Evolutionary conservation across 2,329 filamentous ascomycete species (phyloP).

Genomic region (Microdochium paspali): DNA sequence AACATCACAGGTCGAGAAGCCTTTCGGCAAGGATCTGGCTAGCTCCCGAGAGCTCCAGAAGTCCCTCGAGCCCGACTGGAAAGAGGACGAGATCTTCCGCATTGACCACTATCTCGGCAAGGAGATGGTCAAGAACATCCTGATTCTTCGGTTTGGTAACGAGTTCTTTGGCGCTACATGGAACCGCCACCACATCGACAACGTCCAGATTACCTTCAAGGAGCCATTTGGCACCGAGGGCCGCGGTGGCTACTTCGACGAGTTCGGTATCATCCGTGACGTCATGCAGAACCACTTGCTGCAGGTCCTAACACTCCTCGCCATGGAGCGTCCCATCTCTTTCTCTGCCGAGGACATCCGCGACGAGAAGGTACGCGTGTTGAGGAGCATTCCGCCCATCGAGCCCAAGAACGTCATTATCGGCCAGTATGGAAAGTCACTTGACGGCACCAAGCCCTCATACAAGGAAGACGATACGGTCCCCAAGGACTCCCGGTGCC

Average conservation of each 20-base stretch:
- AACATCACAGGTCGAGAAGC: slow-evolving; percentile 78
- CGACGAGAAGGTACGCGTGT: slow-evolving; percentile 95
- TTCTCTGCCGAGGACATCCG: slow-evolving; percentile 98
- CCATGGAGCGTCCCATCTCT: slow-evolving; percentile 97
- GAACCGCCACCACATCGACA: slow-evolving; percentile 99
- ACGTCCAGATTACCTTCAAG: slow-evolving; percentile 98
- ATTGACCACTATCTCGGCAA: slow-evolving; percentile 99
- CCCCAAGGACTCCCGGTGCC: slow-evolving; percentile 92
- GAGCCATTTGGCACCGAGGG: slow-evolving; percentile 98
- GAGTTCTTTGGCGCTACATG: slow-evolving; percentile 97
- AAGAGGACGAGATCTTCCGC: slow-evolving; percentile 96
- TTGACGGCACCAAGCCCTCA: slow-evolving; percentile 90
- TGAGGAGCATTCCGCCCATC: slow-evolving; percentile 86
- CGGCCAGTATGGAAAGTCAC: slow-evolving; percentile 92
- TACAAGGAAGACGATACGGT: slow-evolving; percentile 99
- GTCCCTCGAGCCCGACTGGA: slow-evolving; percentile 95
- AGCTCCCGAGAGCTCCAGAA: slow-evolving; percentile 93
- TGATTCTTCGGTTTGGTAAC: slow-evolving; percentile 96
- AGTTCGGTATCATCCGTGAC: slow-evolving; percentile 98
- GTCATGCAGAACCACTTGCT: slow-evolving; percentile 99
- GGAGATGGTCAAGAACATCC: slow-evolving; percentile 99
- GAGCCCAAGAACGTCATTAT: slow-evolving; percentile 99
- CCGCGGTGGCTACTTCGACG: slow-evolving; percentile 96
- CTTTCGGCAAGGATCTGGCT: slow-evolving; percentile 91
- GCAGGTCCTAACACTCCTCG: slow-evolving; percentile 88